Evolutionary conservation across 2,329 filamentous ascomycete genomes (phyloP), one percentile per base, ranked within the genome.

Genomic region (Fusarium sp.): DNA sequence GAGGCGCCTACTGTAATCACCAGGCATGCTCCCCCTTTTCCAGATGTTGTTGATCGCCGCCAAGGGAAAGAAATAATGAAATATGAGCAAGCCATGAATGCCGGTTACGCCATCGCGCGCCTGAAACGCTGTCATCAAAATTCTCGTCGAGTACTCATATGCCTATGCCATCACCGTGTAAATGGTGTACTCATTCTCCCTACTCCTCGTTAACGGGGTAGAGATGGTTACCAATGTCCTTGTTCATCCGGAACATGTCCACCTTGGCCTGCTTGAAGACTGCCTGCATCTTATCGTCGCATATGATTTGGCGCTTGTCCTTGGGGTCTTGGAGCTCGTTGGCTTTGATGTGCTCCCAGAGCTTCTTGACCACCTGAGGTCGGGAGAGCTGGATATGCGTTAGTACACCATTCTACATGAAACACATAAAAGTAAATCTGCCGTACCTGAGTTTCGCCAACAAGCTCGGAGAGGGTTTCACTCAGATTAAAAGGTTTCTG

Each of bases 161-260:
- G 23, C 13, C 13, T 33, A 29, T 33, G 15, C 32, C 38, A 21
- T 38, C 49, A 9, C 50, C 31, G 7, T 48, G 23, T 36, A 39
- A 35, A 45, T 25, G 33, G 17, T 33, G 42, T 21, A 23, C 53
- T 43, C 37, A 6, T 33, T 21, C 46, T 38, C 32, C 47, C 47
- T 53, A 66, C 38, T 73, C 72, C 53, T 76, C 87, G 74, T 95
- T 92, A 43, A 91, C 83, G 3, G 90, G 91, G 72, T 96, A 97
- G 35, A 98, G 82, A 71, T 98, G 94, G 73, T 90, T 88, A 62
- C 91, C 92, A 10, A 98, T 86, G 14, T 97, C 86, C 81, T 97
- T 97, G 81, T 97, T 98, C 94, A 99, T 98, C 67, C 92, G 93
- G 77, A 99, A 99, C 95, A 99, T 99, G 77, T 98, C 92, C 45